These are phyloP conservation scores for Hortaea sp. DNA, from an alignment of 2,329 filamentous ascomycete genomes.

Conservation along the genomic window DNA sequence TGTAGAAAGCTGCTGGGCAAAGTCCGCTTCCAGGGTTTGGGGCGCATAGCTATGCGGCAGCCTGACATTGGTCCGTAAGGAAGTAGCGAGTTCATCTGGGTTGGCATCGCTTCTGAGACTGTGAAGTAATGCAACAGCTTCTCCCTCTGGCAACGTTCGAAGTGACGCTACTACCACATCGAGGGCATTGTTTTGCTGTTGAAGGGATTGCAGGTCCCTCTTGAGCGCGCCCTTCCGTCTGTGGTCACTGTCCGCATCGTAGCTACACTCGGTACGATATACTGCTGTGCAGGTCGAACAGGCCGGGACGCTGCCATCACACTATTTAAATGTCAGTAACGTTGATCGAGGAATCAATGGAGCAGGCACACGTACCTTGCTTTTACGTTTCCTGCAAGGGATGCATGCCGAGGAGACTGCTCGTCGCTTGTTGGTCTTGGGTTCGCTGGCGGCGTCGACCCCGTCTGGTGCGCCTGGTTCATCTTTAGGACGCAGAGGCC, in stretches of 20 bases:
- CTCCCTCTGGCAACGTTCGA: slow-evolving; percentile 34
- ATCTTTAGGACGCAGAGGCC: slow-evolving; percentile 24
- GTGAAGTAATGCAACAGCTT: slow-evolving; percentile 33
- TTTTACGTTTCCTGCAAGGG: slow-evolving; percentile 42
- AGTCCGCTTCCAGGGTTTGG: slow-evolving; percentile 24
- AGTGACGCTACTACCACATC: slow-evolving; percentile 36
- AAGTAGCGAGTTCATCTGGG: slow-evolving; percentile 31
- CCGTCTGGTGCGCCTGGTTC: slow-evolving; percentile 15
- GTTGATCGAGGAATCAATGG: neutral
- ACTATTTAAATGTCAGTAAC: slow-evolving; percentile 25
- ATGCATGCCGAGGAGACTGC: slow-evolving; percentile 36
- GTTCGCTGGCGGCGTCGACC: slow-evolving; percentile 15
- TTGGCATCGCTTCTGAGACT: slow-evolving; percentile 32
- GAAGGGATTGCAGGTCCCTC: slow-evolving; percentile 28
- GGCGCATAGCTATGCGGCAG: slow-evolving; percentile 24
- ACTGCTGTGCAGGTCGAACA: slow-evolving; percentile 44
- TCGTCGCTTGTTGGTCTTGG: slow-evolving; percentile 23
- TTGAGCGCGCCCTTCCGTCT: slow-evolving; percentile 34
- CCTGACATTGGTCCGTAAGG: slow-evolving; percentile 29
- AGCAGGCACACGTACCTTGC: slow-evolving; percentile 29
- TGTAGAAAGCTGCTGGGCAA: slow-evolving; percentile 17
- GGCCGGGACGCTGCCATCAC: slow-evolving; percentile 38
- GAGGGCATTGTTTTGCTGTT: slow-evolving; percentile 27
- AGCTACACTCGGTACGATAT: slow-evolving; percentile 41
- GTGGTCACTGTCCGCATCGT: slow-evolving; percentile 40